Evolutionary conservation across 305 asterid species (phyloP).

Genomic region (Withania somnifera): DNA sequence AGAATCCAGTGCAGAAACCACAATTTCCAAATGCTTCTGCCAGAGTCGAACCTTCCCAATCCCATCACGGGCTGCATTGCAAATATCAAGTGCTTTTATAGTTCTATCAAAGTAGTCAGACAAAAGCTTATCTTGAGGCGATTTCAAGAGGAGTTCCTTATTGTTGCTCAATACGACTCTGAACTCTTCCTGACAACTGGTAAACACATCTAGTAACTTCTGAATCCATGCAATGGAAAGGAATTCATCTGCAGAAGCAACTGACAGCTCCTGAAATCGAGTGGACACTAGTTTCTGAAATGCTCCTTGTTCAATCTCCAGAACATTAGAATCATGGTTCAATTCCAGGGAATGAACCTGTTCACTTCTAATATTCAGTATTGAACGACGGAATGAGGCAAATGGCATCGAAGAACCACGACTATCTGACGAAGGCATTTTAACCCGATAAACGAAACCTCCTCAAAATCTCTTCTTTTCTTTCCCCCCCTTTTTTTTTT

Average conservation of each 20-base stretch:
- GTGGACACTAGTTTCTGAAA: conserved; percentile 41
- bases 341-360: conserved; percentile 48
- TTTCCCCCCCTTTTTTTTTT: too few relatives aligned
- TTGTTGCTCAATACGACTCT: conserved; percentile 25
- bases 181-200: conserved; percentile 51
- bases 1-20: conserved; percentile 47
- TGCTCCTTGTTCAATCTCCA: conserved; percentile 16
- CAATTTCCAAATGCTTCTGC: conserved; percentile 76
- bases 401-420: conserved; percentile 51
- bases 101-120: conserved; percentile 64
- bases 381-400: conserved; percentile 75
- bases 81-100: conserved; percentile 84
- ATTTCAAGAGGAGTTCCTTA: conserved; percentile 9
- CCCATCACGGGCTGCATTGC: conserved; percentile 87
- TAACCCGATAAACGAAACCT: conserved; percentile 13
- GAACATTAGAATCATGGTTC: conserved; percentile 20
- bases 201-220: conserved; percentile 37
- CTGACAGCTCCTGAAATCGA: conserved; percentile 27
- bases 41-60: conserved; percentile 61
- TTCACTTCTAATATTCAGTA: conserved; percentile 40
- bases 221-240: conserved; percentile 47
- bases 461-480: not conserved
- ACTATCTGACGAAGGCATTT: conserved; percentile 64
- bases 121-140: conserved; percentile 45
- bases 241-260: conserved; percentile 22